phyloP scores from a whole-genome alignment of 2,329 filamentous ascomycete species.

The Curvularia lunata region DNA sequence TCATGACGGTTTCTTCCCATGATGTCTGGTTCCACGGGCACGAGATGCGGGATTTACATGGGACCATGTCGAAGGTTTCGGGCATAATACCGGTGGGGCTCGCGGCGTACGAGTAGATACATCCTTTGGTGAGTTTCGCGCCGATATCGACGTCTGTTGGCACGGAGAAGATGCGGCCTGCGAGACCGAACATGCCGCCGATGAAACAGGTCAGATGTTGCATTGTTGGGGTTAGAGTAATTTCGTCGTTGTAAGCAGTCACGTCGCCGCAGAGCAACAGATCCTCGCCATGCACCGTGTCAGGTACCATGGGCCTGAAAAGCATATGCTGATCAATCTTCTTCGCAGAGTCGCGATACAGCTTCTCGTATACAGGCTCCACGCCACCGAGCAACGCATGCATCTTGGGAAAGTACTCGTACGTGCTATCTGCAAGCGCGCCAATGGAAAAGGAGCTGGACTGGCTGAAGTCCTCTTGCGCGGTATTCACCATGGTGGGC shows the following conservation, averaged over 20 bases:
- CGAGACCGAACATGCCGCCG: conserved; percentile 67
- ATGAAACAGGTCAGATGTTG: conserved; percentile 67
- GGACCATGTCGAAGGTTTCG: conserved; percentile 60
- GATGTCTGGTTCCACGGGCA: conserved; percentile 62
- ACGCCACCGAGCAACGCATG: conserved; percentile 49
- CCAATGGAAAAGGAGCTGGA: conserved; percentile 44
- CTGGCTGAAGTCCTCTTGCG: conserved; percentile 35
- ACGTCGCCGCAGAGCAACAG: conserved; percentile 49
- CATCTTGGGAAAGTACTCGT: conserved; percentile 49
- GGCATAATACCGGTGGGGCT: conserved; percentile 66
- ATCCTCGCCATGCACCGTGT: conserved; percentile 30
- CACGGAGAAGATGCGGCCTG: conserved; percentile 62
- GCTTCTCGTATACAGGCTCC: conserved; percentile 56
- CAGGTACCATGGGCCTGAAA: conserved; percentile 54
- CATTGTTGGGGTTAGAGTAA: conserved; percentile 55
- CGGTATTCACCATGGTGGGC: conserved; percentile 50
- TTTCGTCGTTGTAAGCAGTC: conserved; percentile 19
- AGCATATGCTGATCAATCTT: conserved; percentile 57
- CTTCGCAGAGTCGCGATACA: conserved; percentile 61
- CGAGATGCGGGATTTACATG: conserved; percentile 50
- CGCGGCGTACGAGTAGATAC: conserved; percentile 65
- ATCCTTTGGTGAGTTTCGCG: conserved; percentile 65
- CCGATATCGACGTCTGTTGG: conserved; percentile 62
- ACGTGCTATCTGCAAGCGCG: conserved; percentile 48
- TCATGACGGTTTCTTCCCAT: conserved; percentile 53